These are phyloP conservation scores for Cutaneotrichosporon sp. DNA, from an alignment of 1,284 basidiomycete genomes.

Conservation along the genomic window DNA sequence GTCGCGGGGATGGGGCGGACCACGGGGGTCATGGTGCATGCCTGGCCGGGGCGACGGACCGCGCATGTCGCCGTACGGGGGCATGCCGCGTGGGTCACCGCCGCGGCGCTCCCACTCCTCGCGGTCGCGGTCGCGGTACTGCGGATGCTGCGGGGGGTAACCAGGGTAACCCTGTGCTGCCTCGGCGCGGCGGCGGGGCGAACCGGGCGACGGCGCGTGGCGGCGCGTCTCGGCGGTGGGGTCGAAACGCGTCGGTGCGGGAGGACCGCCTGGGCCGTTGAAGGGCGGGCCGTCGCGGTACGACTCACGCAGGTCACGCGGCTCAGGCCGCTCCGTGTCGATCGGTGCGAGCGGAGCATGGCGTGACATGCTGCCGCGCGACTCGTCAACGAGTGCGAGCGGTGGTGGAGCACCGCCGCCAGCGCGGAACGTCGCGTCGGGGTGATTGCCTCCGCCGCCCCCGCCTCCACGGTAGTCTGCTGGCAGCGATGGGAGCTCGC, in stretches of 20 bases:
- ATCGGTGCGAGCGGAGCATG: conserved; percentile 74
- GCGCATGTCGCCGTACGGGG: conserved; percentile 21
- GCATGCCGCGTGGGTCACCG: conserved; percentile 31
- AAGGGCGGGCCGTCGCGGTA: conserved; percentile 18
- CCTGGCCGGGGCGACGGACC: conserved; percentile 34
- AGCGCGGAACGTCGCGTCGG: conserved; percentile 41
- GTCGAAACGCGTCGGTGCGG: conserved; percentile 22
- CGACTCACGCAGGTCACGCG: conserved; percentile 17
- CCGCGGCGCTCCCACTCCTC: conserved; percentile 44
- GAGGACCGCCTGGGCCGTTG: conserved; percentile 1
- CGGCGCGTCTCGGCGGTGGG: conserved; percentile 28
- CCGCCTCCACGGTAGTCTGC: conserved; percentile 2
- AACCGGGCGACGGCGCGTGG: conserved; percentile 28
- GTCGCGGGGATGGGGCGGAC: conserved; percentile 9
- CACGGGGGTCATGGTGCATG: too few relatives aligned
- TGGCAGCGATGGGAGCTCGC: conserved; percentile 40
- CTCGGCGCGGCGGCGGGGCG: conserved; percentile 28
- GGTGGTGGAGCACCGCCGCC: conserved; percentile 40
- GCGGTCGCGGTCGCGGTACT: conserved; percentile 28
- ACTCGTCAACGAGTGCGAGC: conserved; percentile 40
- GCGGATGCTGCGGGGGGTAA: conserved; percentile 18
- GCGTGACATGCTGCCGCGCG: conserved; percentile 40
- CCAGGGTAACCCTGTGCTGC: conserved; percentile 20
- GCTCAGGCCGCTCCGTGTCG: conserved; percentile 64
- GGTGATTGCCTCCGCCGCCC: not conserved